phyloP scores from a whole-genome alignment of 768 basidiomycete genomes.

The Ramaria rubella region DNA sequence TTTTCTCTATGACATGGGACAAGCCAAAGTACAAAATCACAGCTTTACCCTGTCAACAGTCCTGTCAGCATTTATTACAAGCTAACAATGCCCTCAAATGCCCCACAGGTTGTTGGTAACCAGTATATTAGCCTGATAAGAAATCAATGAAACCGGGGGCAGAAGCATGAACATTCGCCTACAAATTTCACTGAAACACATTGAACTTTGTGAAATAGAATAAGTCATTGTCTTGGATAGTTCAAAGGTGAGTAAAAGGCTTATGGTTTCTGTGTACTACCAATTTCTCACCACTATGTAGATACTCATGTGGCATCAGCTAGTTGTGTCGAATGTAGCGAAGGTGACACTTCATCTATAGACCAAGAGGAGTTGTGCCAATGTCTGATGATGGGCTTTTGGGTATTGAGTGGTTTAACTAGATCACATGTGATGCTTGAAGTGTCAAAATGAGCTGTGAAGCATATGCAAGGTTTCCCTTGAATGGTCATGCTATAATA shows the following conservation, averaged over 20 bases:
- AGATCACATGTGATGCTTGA: background rate
- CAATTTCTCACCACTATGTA: slow-evolving; percentile 40
- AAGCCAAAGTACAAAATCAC: slow-evolving; percentile 60
- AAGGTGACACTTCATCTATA: background rate
- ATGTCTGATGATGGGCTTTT: slow-evolving; percentile 32
- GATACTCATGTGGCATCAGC: slow-evolving; percentile 51
- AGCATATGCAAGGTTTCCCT: slow-evolving; percentile 53
- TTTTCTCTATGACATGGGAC: slow-evolving; percentile 53
- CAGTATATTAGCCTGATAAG: slow-evolving; percentile 47
- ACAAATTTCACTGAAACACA: slow-evolving; percentile 55
- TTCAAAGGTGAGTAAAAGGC: slow-evolving; percentile 18
- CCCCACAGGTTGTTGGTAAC: slow-evolving; percentile 32
- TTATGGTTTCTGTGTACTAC: slow-evolving; percentile 53
- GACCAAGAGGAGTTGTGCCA: slow-evolving; percentile 31
- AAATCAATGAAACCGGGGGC: slow-evolving; percentile 5
- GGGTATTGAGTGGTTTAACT: slow-evolving; percentile 38
- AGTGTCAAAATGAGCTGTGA: slow-evolving; percentile 35
- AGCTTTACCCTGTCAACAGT: slow-evolving; percentile 38
- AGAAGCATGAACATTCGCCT: slow-evolving; percentile 17
- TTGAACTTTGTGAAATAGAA: no score
- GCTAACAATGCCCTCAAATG: background rate
- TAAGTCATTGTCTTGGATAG: no score
- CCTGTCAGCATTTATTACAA: background rate
- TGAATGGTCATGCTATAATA: slow-evolving; percentile 45
- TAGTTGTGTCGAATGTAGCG: slow-evolving; percentile 18